Percentiles rank a stretch among this genome's conserved stretches.
These are phyloP conservation scores for Chrysanthemum lavandulifolium DNA, from an alignment of 129 eudicot genomes.

Conservation along the genomic window DNA sequence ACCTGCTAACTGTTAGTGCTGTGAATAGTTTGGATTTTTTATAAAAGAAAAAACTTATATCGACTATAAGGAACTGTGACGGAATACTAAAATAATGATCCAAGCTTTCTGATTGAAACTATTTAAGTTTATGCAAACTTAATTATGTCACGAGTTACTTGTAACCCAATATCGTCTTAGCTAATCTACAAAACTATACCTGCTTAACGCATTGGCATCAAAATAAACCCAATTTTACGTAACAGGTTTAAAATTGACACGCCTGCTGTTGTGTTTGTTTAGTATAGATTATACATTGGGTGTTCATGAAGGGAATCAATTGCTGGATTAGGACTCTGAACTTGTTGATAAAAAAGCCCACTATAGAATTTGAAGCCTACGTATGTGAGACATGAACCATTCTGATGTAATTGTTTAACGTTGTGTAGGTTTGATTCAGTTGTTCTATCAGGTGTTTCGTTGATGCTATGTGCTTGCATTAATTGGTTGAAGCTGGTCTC, in stretches of 20 bases:
- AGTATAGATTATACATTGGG: background rate
- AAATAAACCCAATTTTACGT: background rate
- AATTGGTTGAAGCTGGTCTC: conserved; percentile 93
- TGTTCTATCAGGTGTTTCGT: conserved; percentile 71
- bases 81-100: background rate
- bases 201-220: background rate
- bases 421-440: conserved; percentile 88
- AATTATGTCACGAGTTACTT: background rate
- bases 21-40: background rate
- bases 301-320: background rate
- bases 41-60: background rate
- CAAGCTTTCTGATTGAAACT: background rate
- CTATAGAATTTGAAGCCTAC: background rate
- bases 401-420: conserved; percentile 13
- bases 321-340: background rate
- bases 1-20: too few relatives aligned
- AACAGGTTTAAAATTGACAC: background rate
- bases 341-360: background rate
- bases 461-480: conserved; percentile 79
- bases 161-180: background rate
- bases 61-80: background rate
- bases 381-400: conserved; percentile 15
- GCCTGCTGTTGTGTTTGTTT: background rate
- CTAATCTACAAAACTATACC: background rate
- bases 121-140: background rate